Evolutionary conservation across 805 yeast genomes (phyloP).

Genomic region (Lipomyces orientalis): DNA sequence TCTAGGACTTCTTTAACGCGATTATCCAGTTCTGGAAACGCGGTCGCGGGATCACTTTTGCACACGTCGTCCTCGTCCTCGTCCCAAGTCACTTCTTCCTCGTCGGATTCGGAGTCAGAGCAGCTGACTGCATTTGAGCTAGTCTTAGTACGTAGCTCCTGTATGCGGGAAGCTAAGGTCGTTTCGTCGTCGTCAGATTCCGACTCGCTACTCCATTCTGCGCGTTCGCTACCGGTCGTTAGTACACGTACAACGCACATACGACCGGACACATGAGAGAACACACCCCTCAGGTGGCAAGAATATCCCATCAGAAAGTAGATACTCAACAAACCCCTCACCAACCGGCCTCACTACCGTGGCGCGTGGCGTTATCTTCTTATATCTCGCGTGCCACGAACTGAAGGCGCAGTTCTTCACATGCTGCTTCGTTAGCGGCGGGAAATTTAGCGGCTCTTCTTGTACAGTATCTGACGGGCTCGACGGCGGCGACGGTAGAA

Average conservation of each 20-base stretch:
- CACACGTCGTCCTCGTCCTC: slow-evolving; percentile 40
- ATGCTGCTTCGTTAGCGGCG: slow-evolving; percentile 44
- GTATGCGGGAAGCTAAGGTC: slow-evolving; percentile 53
- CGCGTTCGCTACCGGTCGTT: slow-evolving; percentile 11
- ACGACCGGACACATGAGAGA: not conserved
- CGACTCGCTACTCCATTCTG: slow-evolving; percentile 42
- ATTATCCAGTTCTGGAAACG: slow-evolving; percentile 66
- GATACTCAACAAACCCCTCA: slow-evolving; percentile 59
- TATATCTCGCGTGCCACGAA: slow-evolving; percentile 63
- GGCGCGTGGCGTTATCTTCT: slow-evolving; percentile 56
- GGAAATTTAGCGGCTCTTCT: slow-evolving; percentile 30
- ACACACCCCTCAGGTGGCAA: slow-evolving; percentile 56
- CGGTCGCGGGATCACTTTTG: slow-evolving; percentile 52
- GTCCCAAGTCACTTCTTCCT: slow-evolving; percentile 64
- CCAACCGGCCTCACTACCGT: slow-evolving; percentile 65
- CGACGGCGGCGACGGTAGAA: not conserved
- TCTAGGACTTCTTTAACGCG: slow-evolving; percentile 54
- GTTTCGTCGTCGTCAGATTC: slow-evolving; percentile 41
- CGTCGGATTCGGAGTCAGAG: slow-evolving; percentile 52
- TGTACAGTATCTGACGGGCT: not conserved
- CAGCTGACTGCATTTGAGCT: not conserved
- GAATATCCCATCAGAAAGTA: slow-evolving; percentile 69
- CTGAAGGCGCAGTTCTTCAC: slow-evolving; percentile 44
- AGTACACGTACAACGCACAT: not conserved
- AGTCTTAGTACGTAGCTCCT: not conserved